These are phyloP conservation scores for Euclidium syriacum DNA, from an alignment of 345 rosid genomes.

Conservation along the genomic window DNA sequence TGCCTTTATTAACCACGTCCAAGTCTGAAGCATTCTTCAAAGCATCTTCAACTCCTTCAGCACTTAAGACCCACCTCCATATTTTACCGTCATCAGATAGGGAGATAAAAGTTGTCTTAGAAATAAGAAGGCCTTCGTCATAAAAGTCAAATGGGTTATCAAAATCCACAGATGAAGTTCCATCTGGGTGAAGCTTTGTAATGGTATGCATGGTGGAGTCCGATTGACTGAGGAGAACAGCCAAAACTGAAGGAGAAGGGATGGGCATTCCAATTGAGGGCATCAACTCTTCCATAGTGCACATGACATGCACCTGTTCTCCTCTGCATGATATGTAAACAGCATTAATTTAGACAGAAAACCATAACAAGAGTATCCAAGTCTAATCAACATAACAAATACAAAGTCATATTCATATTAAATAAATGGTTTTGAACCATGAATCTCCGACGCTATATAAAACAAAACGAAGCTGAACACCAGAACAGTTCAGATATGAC, in stretches of 20 bases:
- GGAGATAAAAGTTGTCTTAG: conserved; percentile 68
- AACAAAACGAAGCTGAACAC: background rate
- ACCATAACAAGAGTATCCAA: background rate
- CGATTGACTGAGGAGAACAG: conserved; percentile 56
- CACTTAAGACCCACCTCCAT: conserved; percentile 90
- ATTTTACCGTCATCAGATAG: conserved; percentile 94
- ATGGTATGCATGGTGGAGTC: conserved; percentile 80
- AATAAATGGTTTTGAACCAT: conserved; percentile 6
- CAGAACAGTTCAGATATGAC: conserved; percentile 3
- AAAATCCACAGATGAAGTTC: conserved; percentile 47
- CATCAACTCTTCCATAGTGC: conserved; percentile 80
- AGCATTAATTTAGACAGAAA: conserved; percentile 24
- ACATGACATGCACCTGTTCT: conserved; percentile 80
- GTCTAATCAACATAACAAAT: conserved; percentile 22
- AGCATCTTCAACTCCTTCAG: conserved; percentile 60
- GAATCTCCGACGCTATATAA: background rate
- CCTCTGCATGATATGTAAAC: conserved; percentile 49
- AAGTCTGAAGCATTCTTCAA: conserved; percentile 34
- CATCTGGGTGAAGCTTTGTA: conserved; percentile 58
- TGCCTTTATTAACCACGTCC: conserved; percentile 22
- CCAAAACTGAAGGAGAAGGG: conserved; percentile 72
- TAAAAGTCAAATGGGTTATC: conserved; percentile 86
- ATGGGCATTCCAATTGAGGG: conserved; percentile 80
- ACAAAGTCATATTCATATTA: conserved; percentile 1
- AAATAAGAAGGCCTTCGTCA: conserved; percentile 62